phyloP scores from a whole-genome alignment of 495 filamentous ascomycete species.

The Tuber aestivum region DNA sequence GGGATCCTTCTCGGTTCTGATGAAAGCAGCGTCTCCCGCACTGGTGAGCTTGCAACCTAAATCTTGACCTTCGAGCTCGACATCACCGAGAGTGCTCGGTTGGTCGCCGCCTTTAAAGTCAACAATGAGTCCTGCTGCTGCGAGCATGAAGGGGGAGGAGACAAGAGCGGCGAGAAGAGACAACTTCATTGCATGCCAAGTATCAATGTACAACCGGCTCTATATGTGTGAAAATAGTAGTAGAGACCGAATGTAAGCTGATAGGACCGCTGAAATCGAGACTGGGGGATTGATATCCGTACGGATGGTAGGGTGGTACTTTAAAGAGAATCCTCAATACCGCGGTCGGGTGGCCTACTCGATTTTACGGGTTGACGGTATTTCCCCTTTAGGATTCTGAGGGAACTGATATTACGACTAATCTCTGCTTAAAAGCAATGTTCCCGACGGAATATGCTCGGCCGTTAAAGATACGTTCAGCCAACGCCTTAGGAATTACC shows the following conservation, averaged over 20 bases:
- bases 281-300: neutral
- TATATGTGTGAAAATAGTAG: neutral
- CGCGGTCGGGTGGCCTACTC: neutral
- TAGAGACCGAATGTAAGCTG: neutral
- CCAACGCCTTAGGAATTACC: neutral
- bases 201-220: neutral
- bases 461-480: neutral
- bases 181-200: slow-evolving; percentile 17
- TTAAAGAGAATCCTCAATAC: neutral
- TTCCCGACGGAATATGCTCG: neutral
- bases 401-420: neutral
- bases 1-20: slow-evolving; percentile 35
- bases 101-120: slow-evolving; percentile 35
- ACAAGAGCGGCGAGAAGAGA: slow-evolving; percentile 16
- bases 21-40: slow-evolving; percentile 33
- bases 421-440: neutral
- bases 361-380: neutral
- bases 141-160: slow-evolving; percentile 12
- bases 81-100: slow-evolving; percentile 20
- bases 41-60: slow-evolving; percentile 33
- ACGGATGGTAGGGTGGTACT: neutral
- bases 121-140: slow-evolving; percentile 26
- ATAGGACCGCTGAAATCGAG: neutral
- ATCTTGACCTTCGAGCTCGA: slow-evolving; percentile 35
- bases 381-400: neutral